phyloP scores from a whole-genome alignment of 2,329 filamentous ascomycete species.

The Pseudogymnoascus sp. region DNA sequence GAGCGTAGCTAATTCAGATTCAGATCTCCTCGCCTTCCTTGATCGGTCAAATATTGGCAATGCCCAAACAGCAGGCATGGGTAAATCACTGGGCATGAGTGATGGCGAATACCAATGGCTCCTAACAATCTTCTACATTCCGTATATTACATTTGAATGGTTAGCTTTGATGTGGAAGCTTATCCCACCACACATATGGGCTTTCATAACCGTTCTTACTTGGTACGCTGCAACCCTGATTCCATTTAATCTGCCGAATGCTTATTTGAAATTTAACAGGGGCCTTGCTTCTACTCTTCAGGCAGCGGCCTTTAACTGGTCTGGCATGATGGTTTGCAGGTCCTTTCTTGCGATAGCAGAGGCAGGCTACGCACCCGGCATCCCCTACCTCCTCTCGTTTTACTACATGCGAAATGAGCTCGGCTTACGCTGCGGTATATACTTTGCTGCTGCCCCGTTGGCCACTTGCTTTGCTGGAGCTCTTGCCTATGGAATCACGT shows the following conservation, averaged over 20 bases:
- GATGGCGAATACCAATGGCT: constrained; percentile 36
- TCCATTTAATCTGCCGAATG: not conserved
- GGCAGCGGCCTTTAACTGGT: constrained; percentile 29
- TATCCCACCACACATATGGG: constrained; percentile 32
- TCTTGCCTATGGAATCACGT: constrained; percentile 60
- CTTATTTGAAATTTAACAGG: not conserved
- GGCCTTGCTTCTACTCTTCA: constrained; percentile 27
- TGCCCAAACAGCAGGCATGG: constrained; percentile 46
- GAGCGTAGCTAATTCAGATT: not conserved
- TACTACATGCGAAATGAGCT: constrained; percentile 50
- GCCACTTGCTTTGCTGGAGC: constrained; percentile 64
- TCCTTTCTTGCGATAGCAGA: constrained; percentile 38
- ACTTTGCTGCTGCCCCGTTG: constrained; percentile 56
- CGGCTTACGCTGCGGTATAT: constrained; percentile 62
- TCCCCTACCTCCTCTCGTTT: constrained; percentile 38
- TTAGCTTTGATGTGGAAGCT: constrained; percentile 33
- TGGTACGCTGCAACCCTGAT: not conserved
- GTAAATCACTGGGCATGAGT: constrained; percentile 38
- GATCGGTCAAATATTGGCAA: constrained; percentile 47
- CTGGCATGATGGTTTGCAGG: constrained; percentile 32
- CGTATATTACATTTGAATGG: constrained; percentile 35
- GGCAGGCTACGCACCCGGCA: constrained; percentile 35
- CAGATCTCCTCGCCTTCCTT: constrained; percentile 39
- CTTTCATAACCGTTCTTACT: constrained; percentile 12
- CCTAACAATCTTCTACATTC: constrained; percentile 34